phyloP scores from a whole-genome alignment of 768 basidiomycete species.

The Hypholoma fasciculare region DNA sequence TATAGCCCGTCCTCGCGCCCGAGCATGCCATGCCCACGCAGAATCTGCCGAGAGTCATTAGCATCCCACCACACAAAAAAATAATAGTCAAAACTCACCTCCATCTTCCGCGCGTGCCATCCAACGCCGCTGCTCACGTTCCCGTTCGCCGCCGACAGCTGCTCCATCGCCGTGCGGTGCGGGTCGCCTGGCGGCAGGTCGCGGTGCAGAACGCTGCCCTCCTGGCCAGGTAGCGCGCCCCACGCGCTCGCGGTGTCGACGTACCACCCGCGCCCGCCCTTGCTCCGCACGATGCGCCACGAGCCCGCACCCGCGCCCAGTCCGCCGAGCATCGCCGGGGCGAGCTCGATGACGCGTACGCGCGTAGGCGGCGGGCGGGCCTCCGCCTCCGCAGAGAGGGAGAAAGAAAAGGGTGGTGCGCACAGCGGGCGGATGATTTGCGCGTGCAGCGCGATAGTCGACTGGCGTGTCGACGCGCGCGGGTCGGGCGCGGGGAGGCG shows the following conservation, averaged over 20 bases:
- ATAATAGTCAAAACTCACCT: slow-evolving; percentile 52
- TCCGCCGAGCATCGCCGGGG: slow-evolving; percentile 64
- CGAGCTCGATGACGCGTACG: slow-evolving; percentile 86
- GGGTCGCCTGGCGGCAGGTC: slow-evolving; percentile 64
- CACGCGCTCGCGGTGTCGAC: slow-evolving; percentile 88
- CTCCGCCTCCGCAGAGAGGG: slow-evolving; percentile 32
- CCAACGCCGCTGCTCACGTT: slow-evolving; percentile 91
- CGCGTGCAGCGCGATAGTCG: slow-evolving; percentile 75
- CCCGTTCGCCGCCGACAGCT: slow-evolving; percentile 77
- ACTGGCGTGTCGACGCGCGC: slow-evolving; percentile 56
- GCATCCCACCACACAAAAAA: not conserved
- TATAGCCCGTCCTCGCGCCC: slow-evolving; percentile 93
- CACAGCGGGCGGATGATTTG: slow-evolving; percentile 80
- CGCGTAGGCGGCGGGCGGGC: slow-evolving; percentile 59
- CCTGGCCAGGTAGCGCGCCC: slow-evolving; percentile 48
- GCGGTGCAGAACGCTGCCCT: slow-evolving; percentile 49
- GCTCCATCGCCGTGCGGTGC: slow-evolving; percentile 68
- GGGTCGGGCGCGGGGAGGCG: slow-evolving; percentile 36
- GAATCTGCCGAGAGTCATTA: slow-evolving; percentile 43
- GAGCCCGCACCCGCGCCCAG: slow-evolving; percentile 79
- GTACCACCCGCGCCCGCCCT: slow-evolving; percentile 95
- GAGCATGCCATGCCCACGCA: slow-evolving; percentile 89
- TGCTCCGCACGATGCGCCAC: slow-evolving; percentile 90
- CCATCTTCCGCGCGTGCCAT: slow-evolving; percentile 97
- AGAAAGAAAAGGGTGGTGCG: slow-evolving; percentile 74